Percentiles rank a stretch among this genome's conserved stretches.
phyloP scores from a whole-genome alignment of 2,329 filamentous ascomycete species.

The Phialocephala sp. region DNA sequence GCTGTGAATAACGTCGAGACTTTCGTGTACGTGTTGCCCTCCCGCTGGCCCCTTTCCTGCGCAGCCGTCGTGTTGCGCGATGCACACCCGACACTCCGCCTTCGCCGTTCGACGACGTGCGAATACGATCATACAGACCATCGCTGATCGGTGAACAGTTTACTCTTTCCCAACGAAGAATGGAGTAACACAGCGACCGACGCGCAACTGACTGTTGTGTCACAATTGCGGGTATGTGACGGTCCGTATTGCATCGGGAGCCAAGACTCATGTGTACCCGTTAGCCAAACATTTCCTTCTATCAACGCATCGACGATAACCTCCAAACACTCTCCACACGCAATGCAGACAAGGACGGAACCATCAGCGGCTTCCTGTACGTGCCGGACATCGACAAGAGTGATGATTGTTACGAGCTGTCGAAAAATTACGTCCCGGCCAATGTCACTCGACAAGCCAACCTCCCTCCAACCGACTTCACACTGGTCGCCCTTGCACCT shows the following conservation, averaged over 20 bases:
- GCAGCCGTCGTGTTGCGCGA: neutral
- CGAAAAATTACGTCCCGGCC: conserved; percentile 69
- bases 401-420: conserved; percentile 67
- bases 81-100: conserved; percentile 2
- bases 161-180: conserved; percentile 41
- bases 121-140: conserved; percentile 12
- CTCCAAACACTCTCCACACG: conserved; percentile 79
- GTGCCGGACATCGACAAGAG: conserved; percentile 70
- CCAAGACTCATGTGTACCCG: conserved; percentile 21
- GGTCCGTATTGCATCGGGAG: neutral
- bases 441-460: conserved; percentile 78
- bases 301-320: conserved; percentile 54
- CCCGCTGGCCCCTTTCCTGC: neutral
- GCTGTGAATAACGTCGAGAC: conserved; percentile 39
- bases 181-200: conserved; percentile 34
- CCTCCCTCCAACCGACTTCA: conserved; percentile 71
- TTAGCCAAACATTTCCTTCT: conserved; percentile 42
- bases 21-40: conserved; percentile 37
- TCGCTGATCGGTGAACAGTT: conserved; percentile 32
- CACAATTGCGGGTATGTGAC: conserved; percentile 37
- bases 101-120: neutral
- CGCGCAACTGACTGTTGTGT: conserved; percentile 28
- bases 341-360: conserved; percentile 62
- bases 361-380: conserved; percentile 82
- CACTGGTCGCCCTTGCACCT: conserved; percentile 81